Percentiles rank a stretch among this genome's conserved stretches.
Conservation (phyloP, 768 basidiomycete species). For the Amanita polypyramis region DNA sequence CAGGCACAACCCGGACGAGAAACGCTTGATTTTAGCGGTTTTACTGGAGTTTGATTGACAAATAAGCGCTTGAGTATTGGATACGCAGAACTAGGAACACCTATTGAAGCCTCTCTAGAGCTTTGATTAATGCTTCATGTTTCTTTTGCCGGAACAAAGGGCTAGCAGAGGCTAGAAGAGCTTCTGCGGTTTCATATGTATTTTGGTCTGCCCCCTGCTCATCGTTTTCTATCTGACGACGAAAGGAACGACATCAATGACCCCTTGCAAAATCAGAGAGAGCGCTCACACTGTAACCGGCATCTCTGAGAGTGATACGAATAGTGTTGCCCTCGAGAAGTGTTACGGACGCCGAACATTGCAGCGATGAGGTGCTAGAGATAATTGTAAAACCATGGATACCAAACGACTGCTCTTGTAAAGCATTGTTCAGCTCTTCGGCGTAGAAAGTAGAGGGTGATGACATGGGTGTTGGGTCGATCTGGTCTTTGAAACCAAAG, state of each 20-base stretch:
- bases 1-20: too few relatives aligned
- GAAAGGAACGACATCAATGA: neutral
- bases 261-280: neutral
- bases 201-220: constrained; percentile 12
- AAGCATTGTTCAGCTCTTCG: constrained; percentile 41
- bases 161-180: constrained; percentile 44
- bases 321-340: constrained; percentile 45
- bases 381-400: constrained; percentile 36
- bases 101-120: constrained; percentile 31
- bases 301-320: constrained; percentile 34
- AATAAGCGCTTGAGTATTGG: too few relatives aligned
- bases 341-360: constrained; percentile 43
- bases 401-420: constrained; percentile 50
- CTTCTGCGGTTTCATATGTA: constrained; percentile 50
- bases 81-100: too few relatives aligned
- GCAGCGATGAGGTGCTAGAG: constrained; percentile 26
- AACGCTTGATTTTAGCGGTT: too few relatives aligned
- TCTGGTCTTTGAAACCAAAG: neutral
- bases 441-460: constrained; percentile 26
- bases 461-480: constrained; percentile 10
- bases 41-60: too few relatives aligned
- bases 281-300: constrained; percentile 45
- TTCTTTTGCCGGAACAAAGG: constrained; percentile 37
- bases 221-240: neutral
- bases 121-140: constrained; percentile 36